Evolutionary conservation across 495 filamentous ascomycete genomes (phyloP).

Genomic region (Aspergillus egyptiacus): DNA sequence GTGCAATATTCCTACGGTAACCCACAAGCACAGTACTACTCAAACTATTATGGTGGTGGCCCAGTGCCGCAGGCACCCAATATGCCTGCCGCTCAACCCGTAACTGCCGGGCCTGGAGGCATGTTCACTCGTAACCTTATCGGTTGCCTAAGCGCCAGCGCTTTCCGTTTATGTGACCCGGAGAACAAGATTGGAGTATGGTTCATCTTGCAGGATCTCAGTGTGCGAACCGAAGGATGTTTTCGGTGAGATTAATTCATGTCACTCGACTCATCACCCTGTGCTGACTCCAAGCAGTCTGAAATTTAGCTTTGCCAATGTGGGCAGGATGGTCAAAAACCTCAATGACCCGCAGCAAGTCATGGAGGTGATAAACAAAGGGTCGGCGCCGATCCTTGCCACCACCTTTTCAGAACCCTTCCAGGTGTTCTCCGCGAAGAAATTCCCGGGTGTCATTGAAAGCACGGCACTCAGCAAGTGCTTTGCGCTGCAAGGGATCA

Average conservation of each 20-base stretch:
- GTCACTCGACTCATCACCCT: not conserved
- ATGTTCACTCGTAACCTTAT: conserved; percentile 98
- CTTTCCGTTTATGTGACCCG: conserved; percentile 77
- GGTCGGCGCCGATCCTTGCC: conserved; percentile 77
- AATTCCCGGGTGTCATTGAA: conserved; percentile 96
- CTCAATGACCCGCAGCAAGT: conserved; percentile 26
- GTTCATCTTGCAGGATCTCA: conserved; percentile 96
- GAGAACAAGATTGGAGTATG: conserved; percentile 85
- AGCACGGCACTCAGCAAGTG: conserved; percentile 88
- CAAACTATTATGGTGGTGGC: conserved; percentile 33
- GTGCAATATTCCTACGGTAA: conserved; percentile 39
- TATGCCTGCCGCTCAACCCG: conserved; percentile 38
- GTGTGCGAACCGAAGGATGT: conserved; percentile 82
- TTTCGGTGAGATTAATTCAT: conserved; percentile 62
- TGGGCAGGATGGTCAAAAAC: conserved; percentile 46
- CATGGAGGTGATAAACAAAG: conserved; percentile 60
- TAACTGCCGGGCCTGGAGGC: conserved; percentile 55
- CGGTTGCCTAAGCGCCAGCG: conserved; percentile 84
- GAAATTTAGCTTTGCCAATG: conserved; percentile 81
- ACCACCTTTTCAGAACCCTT: conserved; percentile 84
- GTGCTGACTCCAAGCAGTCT: conserved; percentile 34
- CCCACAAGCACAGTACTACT: conserved; percentile 35
- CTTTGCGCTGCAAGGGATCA: conserved; percentile 94
- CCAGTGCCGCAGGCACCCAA: conserved; percentile 30
- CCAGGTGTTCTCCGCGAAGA: conserved; percentile 94